Evolutionary conservation across 1,284 basidiomycete species (phyloP).

Genomic region (Sparassis latifolia): DNA sequence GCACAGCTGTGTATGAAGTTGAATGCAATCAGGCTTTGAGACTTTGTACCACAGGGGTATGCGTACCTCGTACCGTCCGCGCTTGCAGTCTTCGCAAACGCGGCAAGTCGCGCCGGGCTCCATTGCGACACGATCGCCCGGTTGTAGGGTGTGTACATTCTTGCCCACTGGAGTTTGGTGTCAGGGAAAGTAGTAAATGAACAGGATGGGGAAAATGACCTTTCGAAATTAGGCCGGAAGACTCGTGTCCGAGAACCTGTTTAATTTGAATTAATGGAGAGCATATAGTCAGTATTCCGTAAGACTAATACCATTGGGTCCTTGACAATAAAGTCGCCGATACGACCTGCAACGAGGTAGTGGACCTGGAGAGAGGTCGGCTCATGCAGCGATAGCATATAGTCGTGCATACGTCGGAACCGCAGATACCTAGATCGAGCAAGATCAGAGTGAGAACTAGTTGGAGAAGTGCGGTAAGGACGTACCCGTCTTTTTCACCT

Average conservation of each 20-base stretch:
- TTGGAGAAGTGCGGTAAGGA: slow-evolving; percentile 4
- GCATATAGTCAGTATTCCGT: not conserved
- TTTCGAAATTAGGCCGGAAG: slow-evolving; percentile 49
- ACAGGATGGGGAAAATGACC: slow-evolving; percentile 24
- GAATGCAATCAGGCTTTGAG: not conserved
- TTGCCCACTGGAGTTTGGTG: slow-evolving; percentile 46
- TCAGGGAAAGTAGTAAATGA: not conserved
- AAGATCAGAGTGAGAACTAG: not conserved
- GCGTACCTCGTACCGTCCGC: slow-evolving; percentile 73
- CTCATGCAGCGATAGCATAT: slow-evolving; percentile 2
- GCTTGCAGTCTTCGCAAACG: slow-evolving; percentile 68
- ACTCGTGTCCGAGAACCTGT: slow-evolving; percentile 63
- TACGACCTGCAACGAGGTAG: slow-evolving; percentile 70
- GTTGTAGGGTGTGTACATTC: slow-evolving; percentile 66
- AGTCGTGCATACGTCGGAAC: slow-evolving; percentile 60
- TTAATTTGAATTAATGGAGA: not conserved
- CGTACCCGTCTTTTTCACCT: slow-evolving; percentile 87
- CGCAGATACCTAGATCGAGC: slow-evolving; percentile 70
- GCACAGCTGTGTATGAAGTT: slow-evolving; percentile 46
- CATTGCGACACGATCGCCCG: slow-evolving; percentile 84
- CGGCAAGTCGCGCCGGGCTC: slow-evolving; percentile 79
- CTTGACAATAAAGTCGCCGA: slow-evolving; percentile 72
- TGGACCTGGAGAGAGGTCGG: slow-evolving; percentile 45
- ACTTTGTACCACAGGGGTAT: not conserved
- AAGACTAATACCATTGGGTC: slow-evolving; percentile 59